Evolutionary conservation across 2,329 filamentous ascomycete species (phyloP).

Genomic region (Mycosphaerella sp.): DNA sequence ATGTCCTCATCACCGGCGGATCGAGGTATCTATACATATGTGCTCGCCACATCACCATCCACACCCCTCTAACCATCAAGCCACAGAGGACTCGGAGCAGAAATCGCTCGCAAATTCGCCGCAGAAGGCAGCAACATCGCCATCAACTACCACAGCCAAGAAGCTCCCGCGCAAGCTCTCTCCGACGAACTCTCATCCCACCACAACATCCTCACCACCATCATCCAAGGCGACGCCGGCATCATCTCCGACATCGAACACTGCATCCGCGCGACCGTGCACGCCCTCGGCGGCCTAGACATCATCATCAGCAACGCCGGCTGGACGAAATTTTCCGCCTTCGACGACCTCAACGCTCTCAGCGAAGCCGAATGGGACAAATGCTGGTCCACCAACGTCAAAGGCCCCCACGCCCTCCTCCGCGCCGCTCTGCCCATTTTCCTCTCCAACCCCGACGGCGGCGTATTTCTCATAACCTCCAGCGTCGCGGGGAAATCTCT

Average conservation of each 20-base stretch:
- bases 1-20: conserved; percentile 59
- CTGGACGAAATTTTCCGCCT: conserved; percentile 56
- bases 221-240: conserved; percentile 62
- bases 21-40: conserved; percentile 48
- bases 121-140: conserved; percentile 61
- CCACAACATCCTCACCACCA: conserved; percentile 48
- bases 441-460: conserved; percentile 56
- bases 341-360: conserved; percentile 53
- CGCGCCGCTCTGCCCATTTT: conserved; percentile 51
- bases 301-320: conserved; percentile 71
- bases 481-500: conserved; percentile 52
- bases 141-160: conserved; percentile 65
- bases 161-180: conserved; percentile 54
- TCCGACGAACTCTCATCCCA: conserved; percentile 50
- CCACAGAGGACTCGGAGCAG: conserved; percentile 63
- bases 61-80: conserved; percentile 4
- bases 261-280: conserved; percentile 55
- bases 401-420: conserved; percentile 31
- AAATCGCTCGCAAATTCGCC: conserved; percentile 62
- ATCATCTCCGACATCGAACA: conserved; percentile 52
- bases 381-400: conserved; percentile 60
- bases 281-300: conserved; percentile 64
- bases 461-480: conserved; percentile 57
- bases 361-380: conserved; percentile 59
- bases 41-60: neutral